Conservation (phyloP, 768 basidiomycete genomes). For the Tricholomella constricta region DNA sequence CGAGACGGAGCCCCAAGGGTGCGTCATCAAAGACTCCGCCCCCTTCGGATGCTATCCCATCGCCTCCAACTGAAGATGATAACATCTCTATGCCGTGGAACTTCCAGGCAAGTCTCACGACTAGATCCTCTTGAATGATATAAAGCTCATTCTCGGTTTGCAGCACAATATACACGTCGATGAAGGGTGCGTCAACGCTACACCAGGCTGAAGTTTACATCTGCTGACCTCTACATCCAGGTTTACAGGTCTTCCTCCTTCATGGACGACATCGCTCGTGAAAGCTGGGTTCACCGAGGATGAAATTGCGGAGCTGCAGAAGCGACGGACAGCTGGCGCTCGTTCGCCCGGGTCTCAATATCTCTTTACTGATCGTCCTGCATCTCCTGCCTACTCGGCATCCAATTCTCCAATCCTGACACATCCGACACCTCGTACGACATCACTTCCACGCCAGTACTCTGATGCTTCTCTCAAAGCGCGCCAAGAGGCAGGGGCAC, state of each 20-base stretch:
- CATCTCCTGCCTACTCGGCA: constrained; percentile 29
- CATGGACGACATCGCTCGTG: constrained; percentile 65
- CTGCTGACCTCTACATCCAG: constrained; percentile 30
- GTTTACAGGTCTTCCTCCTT: constrained; percentile 68
- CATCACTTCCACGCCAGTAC: constrained; percentile 36
- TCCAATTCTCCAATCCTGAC: constrained; percentile 24
- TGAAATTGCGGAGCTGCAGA: constrained; percentile 64
- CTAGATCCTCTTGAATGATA: constrained; percentile 1
- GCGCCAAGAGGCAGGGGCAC: constrained; percentile 4
- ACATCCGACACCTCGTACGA: constrained; percentile 34
- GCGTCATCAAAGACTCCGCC: constrained; percentile 24
- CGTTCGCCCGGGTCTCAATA: constrained; percentile 37
- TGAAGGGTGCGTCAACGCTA: constrained; percentile 54
- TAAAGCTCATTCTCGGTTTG: neutral
- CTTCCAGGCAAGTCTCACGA: constrained; percentile 56
- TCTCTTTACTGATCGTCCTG: constrained; percentile 37
- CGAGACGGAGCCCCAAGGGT: constrained; percentile 34
- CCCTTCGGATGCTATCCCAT: constrained; percentile 16
- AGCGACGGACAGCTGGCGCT: constrained; percentile 36
- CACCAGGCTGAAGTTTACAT: neutral
- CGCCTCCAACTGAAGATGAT: constrained; percentile 48
- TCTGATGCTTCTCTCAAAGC: constrained; percentile 31
- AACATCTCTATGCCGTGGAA: constrained; percentile 74
- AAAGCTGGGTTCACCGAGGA: constrained; percentile 67
- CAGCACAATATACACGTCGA: constrained; percentile 82